Evolutionary conservation across 1,284 basidiomycete genomes (phyloP).

Genomic region (Microbotryum lychnidis-dioicae): DNA sequence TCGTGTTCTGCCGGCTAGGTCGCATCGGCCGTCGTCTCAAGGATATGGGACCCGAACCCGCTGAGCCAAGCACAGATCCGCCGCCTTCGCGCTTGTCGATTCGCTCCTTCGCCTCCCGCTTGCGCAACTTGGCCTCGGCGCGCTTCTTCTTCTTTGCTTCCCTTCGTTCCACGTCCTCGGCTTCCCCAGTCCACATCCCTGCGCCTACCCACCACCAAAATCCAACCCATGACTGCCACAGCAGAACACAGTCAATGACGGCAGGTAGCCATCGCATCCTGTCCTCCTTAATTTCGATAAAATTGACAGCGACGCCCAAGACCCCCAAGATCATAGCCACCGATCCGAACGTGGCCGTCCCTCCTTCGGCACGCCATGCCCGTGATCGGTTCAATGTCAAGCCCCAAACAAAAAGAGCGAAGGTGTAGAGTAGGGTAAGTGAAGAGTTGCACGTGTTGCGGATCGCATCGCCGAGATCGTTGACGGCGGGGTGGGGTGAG

Average conservation of each 20-base stretch:
- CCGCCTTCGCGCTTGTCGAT: slow-evolving; percentile 1
- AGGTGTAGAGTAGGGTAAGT: slow-evolving; percentile 84
- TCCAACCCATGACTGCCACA: slow-evolving; percentile 65
- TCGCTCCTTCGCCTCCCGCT: slow-evolving; percentile 11
- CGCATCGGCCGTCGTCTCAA: neutral
- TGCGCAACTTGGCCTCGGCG: slow-evolving; percentile 10
- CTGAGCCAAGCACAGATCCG: slow-evolving; percentile 5
- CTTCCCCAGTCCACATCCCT: slow-evolving; percentile 60
- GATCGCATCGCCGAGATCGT: slow-evolving; percentile 62
- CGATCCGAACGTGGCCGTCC: slow-evolving; percentile 85
- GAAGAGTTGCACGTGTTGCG: slow-evolving; percentile 94
- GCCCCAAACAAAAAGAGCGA: slow-evolving; percentile 87
- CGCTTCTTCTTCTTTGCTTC: slow-evolving; percentile 38
- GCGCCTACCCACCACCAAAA: slow-evolving; percentile 71
- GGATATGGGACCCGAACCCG: neutral
- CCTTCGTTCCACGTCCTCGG: slow-evolving; percentile 53
- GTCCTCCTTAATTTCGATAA: slow-evolving; percentile 74
- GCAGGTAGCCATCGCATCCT: slow-evolving; percentile 77
- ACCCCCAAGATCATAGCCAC: slow-evolving; percentile 70
- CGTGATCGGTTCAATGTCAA: slow-evolving; percentile 76
- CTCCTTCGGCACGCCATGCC: slow-evolving; percentile 78
- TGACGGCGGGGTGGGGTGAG: slow-evolving; percentile 46
- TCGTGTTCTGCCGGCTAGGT: neutral
- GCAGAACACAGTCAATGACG: slow-evolving; percentile 73
- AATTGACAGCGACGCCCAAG: slow-evolving; percentile 70